These are phyloP conservation scores for Rhizomucor miehei DNA, from an alignment of 371 early-diverging fungal genomes.

Conservation along the genomic window DNA sequence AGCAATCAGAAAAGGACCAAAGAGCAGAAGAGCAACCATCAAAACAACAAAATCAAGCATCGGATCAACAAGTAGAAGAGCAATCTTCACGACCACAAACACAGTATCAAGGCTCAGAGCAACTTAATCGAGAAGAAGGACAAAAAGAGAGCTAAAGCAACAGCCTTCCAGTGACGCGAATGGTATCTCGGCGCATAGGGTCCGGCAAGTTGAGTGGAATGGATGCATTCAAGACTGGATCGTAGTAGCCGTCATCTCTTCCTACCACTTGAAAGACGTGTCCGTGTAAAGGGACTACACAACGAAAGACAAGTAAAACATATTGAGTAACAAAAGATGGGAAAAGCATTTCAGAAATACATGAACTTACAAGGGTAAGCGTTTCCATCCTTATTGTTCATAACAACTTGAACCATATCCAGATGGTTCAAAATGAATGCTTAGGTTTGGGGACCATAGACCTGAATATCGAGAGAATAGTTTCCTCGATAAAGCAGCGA, in stretches of 20 bases:
- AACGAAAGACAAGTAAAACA: background rate
- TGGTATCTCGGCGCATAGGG: constrained; percentile 67
- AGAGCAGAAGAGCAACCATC: too few species aligned
- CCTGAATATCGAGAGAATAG: constrained; percentile 32
- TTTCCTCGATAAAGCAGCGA: constrained; percentile 59
- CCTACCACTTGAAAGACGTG: constrained; percentile 75
- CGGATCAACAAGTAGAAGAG: too few species aligned
- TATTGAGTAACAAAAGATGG: constrained; percentile 2
- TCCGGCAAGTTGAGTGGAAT: constrained; percentile 30
- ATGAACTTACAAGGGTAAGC: constrained; percentile 55
- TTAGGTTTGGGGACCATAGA: constrained; percentile 61
- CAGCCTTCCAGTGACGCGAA: constrained; percentile 59
- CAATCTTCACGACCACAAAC: too few species aligned
- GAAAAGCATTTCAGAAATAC: too few species aligned
- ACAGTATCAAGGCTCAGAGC: too few species aligned
- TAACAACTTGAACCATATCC: constrained; percentile 41
- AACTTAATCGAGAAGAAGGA: too few species aligned
- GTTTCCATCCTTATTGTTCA: constrained; percentile 64
- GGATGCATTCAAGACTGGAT: constrained; percentile 18
- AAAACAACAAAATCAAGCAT: too few species aligned
- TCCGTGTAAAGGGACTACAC: constrained; percentile 73
- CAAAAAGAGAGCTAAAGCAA: too few species aligned
- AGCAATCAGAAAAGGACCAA: too few species aligned
- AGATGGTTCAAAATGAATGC: constrained; percentile 49
- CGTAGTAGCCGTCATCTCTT: constrained; percentile 40